Base-by-base conservation (phyloP, 1,139 yeast genomes). In the Lodderomyces metapsilosis region DNA sequence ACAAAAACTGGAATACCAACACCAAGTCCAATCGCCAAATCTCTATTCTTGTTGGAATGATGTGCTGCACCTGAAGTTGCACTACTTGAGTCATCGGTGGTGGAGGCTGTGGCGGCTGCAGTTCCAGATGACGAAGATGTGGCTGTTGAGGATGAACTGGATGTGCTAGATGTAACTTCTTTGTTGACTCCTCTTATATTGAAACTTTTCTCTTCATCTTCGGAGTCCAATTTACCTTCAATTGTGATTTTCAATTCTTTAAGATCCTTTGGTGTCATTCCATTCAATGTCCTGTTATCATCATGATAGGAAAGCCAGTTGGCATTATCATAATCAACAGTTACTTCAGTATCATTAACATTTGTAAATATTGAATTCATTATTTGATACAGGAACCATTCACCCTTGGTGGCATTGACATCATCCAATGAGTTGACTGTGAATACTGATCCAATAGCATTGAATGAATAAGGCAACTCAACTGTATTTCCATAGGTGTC, bases 11-110 rank as follows among this genome's bases (percentile, higher is more conserved):
- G 96, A 39, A 91, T 74, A 5, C 85, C 87, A n/a, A 86, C 92
- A 41, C 96, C 97, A 47, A 91, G 76, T 1, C 89, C 95, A 56
- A 91, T 85, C 0, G 95, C 96, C 17, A 88, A 68, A 5, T 76
- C 74, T 49, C 74, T 54, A 16, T 52, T 34, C 17, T 47, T 35
- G 12, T 61, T 46, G 4, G 50, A 39, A 15, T 42, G 34, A 23
- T 47, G 37, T 37, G n/a, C n/a, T 20, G 41, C 35, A 36, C 52
- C 47, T 20, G 58, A 47, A 37, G 52, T 42, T 3, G 66, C 40
- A 11, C 60, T 37, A 3, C 68, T 28, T 16, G 62, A 32, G n/a
- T 28, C 32, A 15, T 28, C 18, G 0, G 65, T 39, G 2, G 59
- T 23, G 3, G 68, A 28, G 13, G 62, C 33, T 0, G 65, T 38